Evolutionary conservation across 148 eudicot species (phyloP).

Genomic region (Silene conica): DNA sequence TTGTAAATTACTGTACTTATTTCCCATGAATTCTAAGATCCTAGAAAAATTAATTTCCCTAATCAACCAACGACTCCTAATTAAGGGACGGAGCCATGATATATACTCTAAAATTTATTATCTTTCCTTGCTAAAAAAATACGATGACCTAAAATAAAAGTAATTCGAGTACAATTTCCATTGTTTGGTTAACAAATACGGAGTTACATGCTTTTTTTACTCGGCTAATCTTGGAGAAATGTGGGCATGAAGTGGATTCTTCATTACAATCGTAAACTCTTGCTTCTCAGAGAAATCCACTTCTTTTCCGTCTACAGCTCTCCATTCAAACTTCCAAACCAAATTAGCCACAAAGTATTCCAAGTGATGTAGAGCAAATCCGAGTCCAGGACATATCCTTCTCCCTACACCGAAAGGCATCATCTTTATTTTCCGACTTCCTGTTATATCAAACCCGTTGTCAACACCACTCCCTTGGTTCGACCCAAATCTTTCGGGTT

Average conservation of each 20-base stretch:
- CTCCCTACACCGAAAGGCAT: conserved; percentile 80
- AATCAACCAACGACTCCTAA: too few relatives aligned
- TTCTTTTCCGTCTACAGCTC: conserved; percentile 27
- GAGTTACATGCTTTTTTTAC: neutral
- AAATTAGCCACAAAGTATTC: conserved; percentile 62
- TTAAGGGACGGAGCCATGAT: too few relatives aligned
- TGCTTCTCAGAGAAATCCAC: conserved; percentile 56
- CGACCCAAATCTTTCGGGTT: conserved; percentile 54
- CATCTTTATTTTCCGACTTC: conserved; percentile 65
- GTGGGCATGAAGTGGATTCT: conserved; percentile 43
- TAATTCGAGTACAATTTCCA: too few relatives aligned
- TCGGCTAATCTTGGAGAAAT: conserved; percentile 29
- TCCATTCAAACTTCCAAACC: conserved; percentile 58
- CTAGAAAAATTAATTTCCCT: too few relatives aligned
- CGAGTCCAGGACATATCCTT: conserved; percentile 52
- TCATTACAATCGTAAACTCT: conserved; percentile 58
- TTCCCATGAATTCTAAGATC: too few relatives aligned
- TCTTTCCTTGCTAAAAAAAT: too few relatives aligned
- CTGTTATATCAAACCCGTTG: conserved; percentile 40
- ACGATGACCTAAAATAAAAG: too few relatives aligned
- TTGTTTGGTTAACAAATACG: too few relatives aligned
- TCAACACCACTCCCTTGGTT: neutral
- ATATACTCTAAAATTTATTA: too few relatives aligned
- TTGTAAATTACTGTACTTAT: too few relatives aligned
- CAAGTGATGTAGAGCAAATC: conserved; percentile 56